Percentiles rank a stretch among this genome's conserved stretches.
Conservation (phyloP, 352 stramenopile species). For the Phytophthora agathidicida region DNA sequence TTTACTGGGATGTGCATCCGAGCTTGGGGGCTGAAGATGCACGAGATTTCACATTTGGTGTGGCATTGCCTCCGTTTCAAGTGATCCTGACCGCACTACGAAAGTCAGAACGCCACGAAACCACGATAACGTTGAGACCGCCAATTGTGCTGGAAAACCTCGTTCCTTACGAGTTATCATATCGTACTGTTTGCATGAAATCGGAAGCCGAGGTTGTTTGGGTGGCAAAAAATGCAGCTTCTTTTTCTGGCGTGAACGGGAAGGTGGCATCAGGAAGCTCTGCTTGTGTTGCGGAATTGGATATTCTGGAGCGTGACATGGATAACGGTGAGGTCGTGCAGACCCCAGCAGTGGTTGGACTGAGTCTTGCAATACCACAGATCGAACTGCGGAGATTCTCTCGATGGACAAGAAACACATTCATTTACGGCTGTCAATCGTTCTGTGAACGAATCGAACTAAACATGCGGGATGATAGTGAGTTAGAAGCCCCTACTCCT, state of each 20-base stretch:
- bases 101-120: conserved; percentile 83
- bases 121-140: conserved; percentile 67
- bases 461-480: conserved; percentile 45
- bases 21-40: conserved; percentile 15
- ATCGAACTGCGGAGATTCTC: conserved; percentile 66
- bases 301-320: conserved; percentile 64
- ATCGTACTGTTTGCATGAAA: conserved; percentile 84
- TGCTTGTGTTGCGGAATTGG: conserved; percentile 67
- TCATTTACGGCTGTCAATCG: conserved; percentile 73
- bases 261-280: conserved; percentile 61
- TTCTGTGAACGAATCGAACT: conserved; percentile 77
- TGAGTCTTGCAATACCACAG: conserved; percentile 73
- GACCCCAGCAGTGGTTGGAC: conserved; percentile 65
- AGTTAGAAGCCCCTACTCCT: conserved; percentile 26
- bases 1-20: conserved; percentile 78
- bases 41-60: conserved; percentile 39
- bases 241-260: conserved; percentile 65
- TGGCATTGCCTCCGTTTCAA: conserved; percentile 73
- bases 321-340: conserved; percentile 39
- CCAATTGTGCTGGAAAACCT: conserved; percentile 82
- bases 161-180: conserved; percentile 72
- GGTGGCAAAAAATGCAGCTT: conserved; percentile 68
- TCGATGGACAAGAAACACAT: conserved; percentile 53
- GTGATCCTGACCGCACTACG: conserved; percentile 70
- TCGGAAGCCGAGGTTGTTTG: conserved; percentile 64